Base-by-base conservation (phyloP, 495 filamentous ascomycete species). In the Podospora australis region DNA sequence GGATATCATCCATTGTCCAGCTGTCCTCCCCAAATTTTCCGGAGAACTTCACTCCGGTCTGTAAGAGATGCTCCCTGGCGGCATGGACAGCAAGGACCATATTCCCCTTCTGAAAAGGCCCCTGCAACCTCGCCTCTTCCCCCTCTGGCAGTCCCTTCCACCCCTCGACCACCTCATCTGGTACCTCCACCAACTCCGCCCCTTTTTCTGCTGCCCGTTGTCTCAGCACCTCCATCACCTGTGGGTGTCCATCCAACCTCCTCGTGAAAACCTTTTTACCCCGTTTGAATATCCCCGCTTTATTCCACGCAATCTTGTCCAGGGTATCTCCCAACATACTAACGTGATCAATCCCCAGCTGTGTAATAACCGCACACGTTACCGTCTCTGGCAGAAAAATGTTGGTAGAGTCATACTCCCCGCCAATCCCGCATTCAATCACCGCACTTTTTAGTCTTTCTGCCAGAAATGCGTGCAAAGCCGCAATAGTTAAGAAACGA, bases 281-380 rank as follows among this genome's bases (percentile, higher is more conserved):
- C 0, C 11, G 2, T 55, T 74, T 78, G 11, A 70, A 69, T 16
- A 78, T 63, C 4, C 75, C 75, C 2, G 65, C 60, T 63, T 79
- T 78, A 45, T 78, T 67, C 74, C 74, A 78, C 24, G 75, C 72
- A 48, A 79, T 75, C 50, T 71, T 53, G 16, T 70, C 69, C 4
- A 69, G 54, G 17, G 72, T 72, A 6, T 49, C 46, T 8, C 75
- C 75, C 35, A 79, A 63, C 70, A 74, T 70, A 4, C 48, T 51
- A 2, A 72, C 70, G 43, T 79, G 75, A 39, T 79, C 75, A 20
- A 79, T 55, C 2, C 72, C 74, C 14, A 79, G 42, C 55, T 67
- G 67, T 52, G 74, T 56, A 0, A 79, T 55, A 1, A 69, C 75
- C 1, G 66, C 50, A 0, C 61, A 70, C 0, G 63, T 69, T 0